Conservation (phyloP, 345 rosid species). For the Moricandia arvensis region DNA sequence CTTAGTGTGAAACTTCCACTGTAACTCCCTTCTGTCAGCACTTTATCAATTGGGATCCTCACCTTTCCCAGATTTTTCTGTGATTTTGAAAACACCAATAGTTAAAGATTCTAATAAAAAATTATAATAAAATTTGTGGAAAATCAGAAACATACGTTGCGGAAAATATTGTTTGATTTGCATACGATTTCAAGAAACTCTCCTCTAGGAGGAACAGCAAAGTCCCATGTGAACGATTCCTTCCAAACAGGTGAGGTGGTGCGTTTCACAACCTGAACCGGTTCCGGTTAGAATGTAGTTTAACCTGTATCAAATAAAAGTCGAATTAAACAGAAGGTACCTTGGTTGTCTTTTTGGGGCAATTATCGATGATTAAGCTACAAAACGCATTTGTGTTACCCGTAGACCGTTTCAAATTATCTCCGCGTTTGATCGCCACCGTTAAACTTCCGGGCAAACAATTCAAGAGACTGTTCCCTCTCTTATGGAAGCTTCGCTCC, state of each 20-base stretch:
- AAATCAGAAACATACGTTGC: conserved; percentile 45
- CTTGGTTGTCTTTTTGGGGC: conserved; percentile 81
- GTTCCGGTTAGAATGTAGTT: background rate
- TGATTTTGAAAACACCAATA: background rate
- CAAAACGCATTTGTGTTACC: conserved; percentile 76
- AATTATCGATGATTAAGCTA: conserved; percentile 64
- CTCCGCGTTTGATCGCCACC: conserved; percentile 75
- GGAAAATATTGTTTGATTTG: conserved; percentile 76
- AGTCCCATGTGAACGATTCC: conserved; percentile 88
- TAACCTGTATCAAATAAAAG: background rate
- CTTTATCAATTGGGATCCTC: conserved; percentile 75
- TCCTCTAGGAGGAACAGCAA: conserved; percentile 81
- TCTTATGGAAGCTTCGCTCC: conserved; percentile 59
- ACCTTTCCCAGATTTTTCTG: conserved; percentile 76
- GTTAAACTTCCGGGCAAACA: conserved; percentile 85
- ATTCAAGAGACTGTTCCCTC: conserved; percentile 76
- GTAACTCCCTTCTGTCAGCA: conserved; percentile 67
- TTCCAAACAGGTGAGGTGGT: conserved; percentile 81
- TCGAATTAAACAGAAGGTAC: conserved; percentile 30
- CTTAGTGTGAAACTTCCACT: conserved; percentile 58
- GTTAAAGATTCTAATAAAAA: background rate
- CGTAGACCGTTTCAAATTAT: conserved; percentile 66
- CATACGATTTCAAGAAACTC: conserved; percentile 82
- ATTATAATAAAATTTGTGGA: background rate
- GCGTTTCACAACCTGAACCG: conserved; percentile 67